Evolutionary conservation across 2,329 filamentous ascomycete genomes (phyloP).

Genomic region (Fusarium sp.): DNA sequence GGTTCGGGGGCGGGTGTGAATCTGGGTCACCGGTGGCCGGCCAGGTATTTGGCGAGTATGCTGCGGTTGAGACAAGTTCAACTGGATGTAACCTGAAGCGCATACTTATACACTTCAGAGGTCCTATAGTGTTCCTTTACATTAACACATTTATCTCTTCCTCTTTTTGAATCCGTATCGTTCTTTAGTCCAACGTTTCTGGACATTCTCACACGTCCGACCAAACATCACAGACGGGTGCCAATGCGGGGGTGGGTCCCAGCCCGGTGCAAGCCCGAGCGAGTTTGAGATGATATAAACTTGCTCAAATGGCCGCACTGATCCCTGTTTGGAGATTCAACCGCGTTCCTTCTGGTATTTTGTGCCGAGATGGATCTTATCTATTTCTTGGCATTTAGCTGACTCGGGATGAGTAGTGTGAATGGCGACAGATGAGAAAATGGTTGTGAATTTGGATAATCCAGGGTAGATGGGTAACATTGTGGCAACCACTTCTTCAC

Average conservation of each 20-base stretch:
- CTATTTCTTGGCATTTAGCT: not conserved
- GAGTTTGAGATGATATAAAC: conserved; percentile 46
- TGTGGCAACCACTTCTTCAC: not conserved
- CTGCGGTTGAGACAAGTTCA: not conserved
- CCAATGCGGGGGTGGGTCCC: conserved; percentile 25
- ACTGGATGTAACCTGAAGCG: too few relatives aligned
- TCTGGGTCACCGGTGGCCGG: conserved; percentile 22
- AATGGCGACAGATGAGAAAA: not conserved
- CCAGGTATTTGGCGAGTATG: not conserved
- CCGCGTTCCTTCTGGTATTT: not conserved
- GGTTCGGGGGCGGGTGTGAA: conserved; percentile 33
- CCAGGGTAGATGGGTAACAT: conserved; percentile 15
- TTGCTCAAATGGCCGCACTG: conserved; percentile 55
- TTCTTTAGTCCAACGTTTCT: not conserved
- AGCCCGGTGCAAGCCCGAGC: conserved; percentile 7
- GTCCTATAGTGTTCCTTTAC: fast-evolving
- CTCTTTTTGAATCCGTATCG: too few relatives aligned
- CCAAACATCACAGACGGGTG: not conserved
- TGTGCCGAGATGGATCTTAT: not conserved
- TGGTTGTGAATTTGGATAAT: not conserved
- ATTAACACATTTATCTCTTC: not conserved
- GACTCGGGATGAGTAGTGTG: not conserved
- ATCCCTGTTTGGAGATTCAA: conserved; percentile 20
- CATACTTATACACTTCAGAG: fast-evolving
- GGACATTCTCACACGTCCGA: too few relatives aligned